Evolutionary conservation across 2,329 filamentous ascomycete genomes (phyloP).

Genomic region (Botryosphaeria dothidea): DNA sequence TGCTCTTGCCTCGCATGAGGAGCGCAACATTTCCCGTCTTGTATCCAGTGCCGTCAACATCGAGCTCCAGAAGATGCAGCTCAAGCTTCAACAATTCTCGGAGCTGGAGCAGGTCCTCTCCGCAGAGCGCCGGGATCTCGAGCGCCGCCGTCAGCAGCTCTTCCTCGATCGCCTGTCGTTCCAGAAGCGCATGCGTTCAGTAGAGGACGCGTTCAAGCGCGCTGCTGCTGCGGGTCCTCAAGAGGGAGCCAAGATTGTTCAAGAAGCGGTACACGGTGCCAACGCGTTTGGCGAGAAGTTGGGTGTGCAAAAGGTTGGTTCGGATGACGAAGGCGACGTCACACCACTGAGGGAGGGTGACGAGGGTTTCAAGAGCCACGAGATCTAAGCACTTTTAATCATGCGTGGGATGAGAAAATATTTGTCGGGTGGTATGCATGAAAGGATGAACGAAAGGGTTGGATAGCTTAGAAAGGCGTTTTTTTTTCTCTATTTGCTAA

Average conservation of each 20-base stretch:
- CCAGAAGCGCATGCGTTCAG: conserved; percentile 80
- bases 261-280: conserved; percentile 36
- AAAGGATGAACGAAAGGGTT: conserved; percentile 8
- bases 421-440: not conserved
- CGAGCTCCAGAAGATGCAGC: conserved; percentile 90
- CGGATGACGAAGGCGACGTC: conserved; percentile 22
- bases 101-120: conserved; percentile 93
- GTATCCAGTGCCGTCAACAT: conserved; percentile 91
- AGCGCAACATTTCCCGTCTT: conserved; percentile 92
- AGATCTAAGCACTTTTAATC: conserved; percentile 28
- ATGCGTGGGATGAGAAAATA: not conserved
- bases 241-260: conserved; percentile 34
- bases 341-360: conserved; percentile 34
- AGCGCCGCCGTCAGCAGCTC: conserved; percentile 86
- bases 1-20: conserved; percentile 90
- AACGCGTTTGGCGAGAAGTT: conserved; percentile 19
- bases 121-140: conserved; percentile 88
- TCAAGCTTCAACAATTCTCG: conserved; percentile 94
- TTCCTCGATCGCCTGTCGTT: conserved; percentile 91
- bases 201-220: conserved; percentile 71
- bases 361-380: conserved; percentile 36
- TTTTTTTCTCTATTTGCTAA: not conserved
- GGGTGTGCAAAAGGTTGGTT: conserved; percentile 19
- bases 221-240: conserved; percentile 41
- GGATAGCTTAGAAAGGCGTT: conserved; percentile 15